These are phyloP conservation scores for Arthroderma sp. DNA, from an alignment of 2,329 filamentous ascomycete species.

Conservation along the genomic window DNA sequence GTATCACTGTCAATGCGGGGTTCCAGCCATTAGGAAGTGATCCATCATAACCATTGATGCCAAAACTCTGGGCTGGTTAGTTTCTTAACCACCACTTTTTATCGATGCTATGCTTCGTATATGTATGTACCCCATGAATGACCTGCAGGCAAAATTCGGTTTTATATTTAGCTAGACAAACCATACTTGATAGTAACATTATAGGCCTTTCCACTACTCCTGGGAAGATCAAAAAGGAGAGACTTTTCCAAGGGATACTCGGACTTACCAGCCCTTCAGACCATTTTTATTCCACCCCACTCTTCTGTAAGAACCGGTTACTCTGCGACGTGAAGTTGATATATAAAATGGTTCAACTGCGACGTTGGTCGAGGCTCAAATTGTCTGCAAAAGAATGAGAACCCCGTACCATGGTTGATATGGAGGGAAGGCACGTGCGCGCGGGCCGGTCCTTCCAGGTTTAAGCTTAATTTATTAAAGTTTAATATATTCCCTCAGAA, in stretches of 20 bases:
- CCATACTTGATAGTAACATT: no score
- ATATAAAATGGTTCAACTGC: no score
- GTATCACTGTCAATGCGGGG: background rate
- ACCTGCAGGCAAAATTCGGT: no score
- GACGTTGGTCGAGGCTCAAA: background rate
- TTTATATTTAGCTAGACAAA: no score
- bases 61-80: background rate
- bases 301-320: no score
- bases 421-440: background rate
- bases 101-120: background rate
- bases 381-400: background rate
- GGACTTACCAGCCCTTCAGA: no score
- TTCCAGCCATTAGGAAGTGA: background rate
- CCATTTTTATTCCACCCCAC: no score
- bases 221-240: no score
- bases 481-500: background rate
- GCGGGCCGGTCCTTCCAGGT: slow-evolving; percentile 1
- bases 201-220: no score
- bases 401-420: background rate
- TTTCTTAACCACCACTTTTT: background rate
- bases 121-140: background rate
- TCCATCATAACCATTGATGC: background rate
- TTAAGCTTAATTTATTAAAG: slow-evolving; percentile 3
- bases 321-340: no score
- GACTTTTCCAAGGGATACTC: no score